These are phyloP conservation scores for Zalaria sp. DNA, from an alignment of 2,329 filamentous ascomycete genomes.

Conservation along the genomic window DNA sequence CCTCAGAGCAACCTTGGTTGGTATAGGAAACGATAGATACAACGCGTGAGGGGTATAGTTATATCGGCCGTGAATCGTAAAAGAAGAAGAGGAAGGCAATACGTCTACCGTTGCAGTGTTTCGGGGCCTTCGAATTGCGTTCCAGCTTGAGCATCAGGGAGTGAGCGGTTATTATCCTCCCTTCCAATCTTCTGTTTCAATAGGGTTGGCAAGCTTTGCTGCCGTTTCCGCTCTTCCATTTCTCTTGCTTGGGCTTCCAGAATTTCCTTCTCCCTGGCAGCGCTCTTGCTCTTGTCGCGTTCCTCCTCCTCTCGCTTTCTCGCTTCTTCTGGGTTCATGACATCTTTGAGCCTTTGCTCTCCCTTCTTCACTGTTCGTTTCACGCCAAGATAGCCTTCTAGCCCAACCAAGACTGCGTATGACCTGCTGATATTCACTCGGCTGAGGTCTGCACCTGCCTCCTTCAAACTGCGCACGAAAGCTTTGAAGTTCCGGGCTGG, in stretches of 20 bases:
- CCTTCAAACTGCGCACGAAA: conserved; percentile 60
- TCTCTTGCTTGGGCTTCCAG: conserved; percentile 21
- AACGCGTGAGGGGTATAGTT: not conserved
- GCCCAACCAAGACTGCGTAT: conserved; percentile 67
- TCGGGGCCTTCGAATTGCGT: too few species aligned
- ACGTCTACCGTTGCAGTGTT: too few species aligned
- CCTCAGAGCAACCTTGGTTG: too few species aligned
- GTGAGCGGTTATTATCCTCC: too few species aligned
- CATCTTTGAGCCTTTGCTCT: conserved; percentile 42
- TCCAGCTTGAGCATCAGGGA: too few species aligned
- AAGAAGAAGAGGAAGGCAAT: too few species aligned
- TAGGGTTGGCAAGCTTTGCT: not conserved
- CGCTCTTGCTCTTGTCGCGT: conserved; percentile 44
- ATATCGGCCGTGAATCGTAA: too few species aligned
- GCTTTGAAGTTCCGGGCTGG: conserved; percentile 70
- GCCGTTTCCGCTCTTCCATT: conserved; percentile 31
- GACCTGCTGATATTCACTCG: conserved; percentile 66
- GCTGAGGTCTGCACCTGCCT: conserved; percentile 64
- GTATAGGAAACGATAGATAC: too few species aligned
- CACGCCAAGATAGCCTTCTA: conserved; percentile 66
- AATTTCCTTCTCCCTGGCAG: conserved; percentile 46
- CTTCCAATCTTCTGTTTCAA: conserved; percentile 1
- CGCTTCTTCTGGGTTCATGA: conserved; percentile 47
- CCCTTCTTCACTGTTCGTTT: conserved; percentile 47
- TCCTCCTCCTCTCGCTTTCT: conserved; percentile 29